These are phyloP conservation scores for Pythium volutum DNA, from an alignment of 352 stramenopile genomes.

Conservation along the genomic window DNA sequence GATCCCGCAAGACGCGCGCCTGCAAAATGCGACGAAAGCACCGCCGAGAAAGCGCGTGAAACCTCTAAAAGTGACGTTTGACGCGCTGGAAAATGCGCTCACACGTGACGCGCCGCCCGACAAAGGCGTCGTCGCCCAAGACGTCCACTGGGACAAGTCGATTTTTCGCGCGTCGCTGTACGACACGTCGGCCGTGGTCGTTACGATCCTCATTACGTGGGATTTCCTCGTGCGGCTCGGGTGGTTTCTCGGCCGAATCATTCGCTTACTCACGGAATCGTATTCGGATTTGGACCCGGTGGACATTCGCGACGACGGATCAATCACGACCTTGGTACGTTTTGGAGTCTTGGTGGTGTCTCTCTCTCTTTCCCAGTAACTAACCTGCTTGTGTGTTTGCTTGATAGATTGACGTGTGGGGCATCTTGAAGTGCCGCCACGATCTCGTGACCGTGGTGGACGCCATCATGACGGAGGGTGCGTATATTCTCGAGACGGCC, in stretches of 20 bases:
- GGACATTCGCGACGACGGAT: conserved; percentile 51
- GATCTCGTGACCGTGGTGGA: conserved; percentile 39
- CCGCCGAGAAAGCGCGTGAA: conserved; percentile 3
- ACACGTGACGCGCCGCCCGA: background rate
- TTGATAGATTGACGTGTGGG: conserved; percentile 32
- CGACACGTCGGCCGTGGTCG: conserved; percentile 7
- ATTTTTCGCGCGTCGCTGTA: conserved; percentile 15
- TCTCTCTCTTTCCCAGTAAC: background rate
- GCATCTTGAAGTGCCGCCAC: conserved; percentile 43
- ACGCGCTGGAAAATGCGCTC: background rate
- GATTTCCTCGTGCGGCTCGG: conserved; percentile 18
- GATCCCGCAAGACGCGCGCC: background rate
- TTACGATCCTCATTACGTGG: conserved; percentile 15
- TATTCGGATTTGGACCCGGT: conserved; percentile 50
- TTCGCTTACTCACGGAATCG: conserved; percentile 54
- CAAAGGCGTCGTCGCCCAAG: background rate
- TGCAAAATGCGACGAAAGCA: background rate
- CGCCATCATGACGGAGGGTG: conserved; percentile 35
- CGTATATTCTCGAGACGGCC: conserved; percentile 30
- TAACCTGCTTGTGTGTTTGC: background rate
- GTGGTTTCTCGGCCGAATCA: conserved; percentile 18
- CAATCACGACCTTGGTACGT: conserved; percentile 30
- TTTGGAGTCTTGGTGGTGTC: no score
- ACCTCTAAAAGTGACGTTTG: background rate
- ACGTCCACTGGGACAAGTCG: background rate